Base-by-base conservation (phyloP, 805 yeast genomes). In the Metschnikowia lachancei region DNA sequence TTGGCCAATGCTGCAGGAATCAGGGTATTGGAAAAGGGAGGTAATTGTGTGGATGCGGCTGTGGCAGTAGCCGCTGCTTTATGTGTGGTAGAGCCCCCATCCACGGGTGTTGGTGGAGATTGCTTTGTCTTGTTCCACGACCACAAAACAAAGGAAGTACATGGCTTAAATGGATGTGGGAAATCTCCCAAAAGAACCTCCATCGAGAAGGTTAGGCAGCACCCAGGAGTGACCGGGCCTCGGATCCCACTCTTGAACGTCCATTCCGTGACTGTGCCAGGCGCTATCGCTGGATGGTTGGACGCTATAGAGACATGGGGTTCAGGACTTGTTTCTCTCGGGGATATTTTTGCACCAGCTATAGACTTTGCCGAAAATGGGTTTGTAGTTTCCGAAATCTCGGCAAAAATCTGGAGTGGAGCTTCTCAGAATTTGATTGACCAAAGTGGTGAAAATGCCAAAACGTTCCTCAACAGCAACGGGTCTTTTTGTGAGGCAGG, bases 211-310 rank as follows among this genome's bases (percentile, higher is more conserved):
- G 70, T 82, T 3, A 61, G 66, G 48, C 58, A 72, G 26, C 39
- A 47, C 18, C 40, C 74, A 14, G 66, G 30, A 9, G 37, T 42
- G 9, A 16, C 26, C 7, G 51, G 50, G 4, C 49, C 46, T 70
- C 59, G 88, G 57, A 67, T 85, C 26, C 80, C 80, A 0, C 56
- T 56, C 11, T 66, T 67, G 26, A 82, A 87, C 2, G 76, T 81
- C 3, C 80, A 79, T 47, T 65, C 84, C 0, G 78, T 83, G 7
- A 83, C 82, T 42, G 90, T 86, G 4, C 94, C 94, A 0, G 95
- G 95, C 4, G 83, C 88, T 1, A 74, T 85, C 39, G 87, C 88
- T 5, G 92, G 88, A 0, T 87, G 94, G 94, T 61, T 74, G 37
- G 94, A 86, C 61, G 77, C 87, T 2, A 66, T 77, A 32, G 81